These are phyloP conservation scores for Curvularia eragrostidis DNA, from an alignment of 2,329 filamentous ascomycete genomes.

Conservation along the genomic window DNA sequence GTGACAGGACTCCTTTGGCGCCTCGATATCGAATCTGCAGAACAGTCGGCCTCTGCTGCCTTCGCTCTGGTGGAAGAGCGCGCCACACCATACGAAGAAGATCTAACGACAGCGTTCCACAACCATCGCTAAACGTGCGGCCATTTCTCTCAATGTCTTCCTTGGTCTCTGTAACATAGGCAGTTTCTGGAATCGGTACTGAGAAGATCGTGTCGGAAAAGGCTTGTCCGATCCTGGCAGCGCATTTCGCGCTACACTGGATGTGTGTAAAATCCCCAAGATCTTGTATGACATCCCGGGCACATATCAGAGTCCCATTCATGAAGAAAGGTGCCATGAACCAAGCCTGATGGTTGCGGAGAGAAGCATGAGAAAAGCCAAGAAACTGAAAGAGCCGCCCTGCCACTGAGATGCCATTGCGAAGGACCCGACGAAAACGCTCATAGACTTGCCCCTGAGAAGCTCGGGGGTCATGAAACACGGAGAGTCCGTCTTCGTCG, in stretches of 20 bases:
- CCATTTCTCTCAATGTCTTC: conserved; percentile 62
- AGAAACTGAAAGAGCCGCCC: conserved; percentile 41
- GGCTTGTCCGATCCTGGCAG: conserved; percentile 68
- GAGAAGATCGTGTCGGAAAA: conserved; percentile 81
- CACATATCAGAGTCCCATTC: conserved; percentile 56
- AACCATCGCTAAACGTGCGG: conserved; percentile 78
- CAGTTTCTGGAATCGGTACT: conserved; percentile 60
- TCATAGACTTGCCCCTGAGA: conserved; percentile 39
- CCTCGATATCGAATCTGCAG: conserved; percentile 75
- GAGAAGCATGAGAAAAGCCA: conserved; percentile 44
- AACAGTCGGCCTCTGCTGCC: conserved; percentile 52
- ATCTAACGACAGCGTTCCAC: conserved; percentile 72
- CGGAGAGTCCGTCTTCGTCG: conserved; percentile 73
- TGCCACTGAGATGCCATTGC: conserved; percentile 59
- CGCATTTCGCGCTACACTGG: conserved; percentile 63
- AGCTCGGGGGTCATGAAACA: conserved; percentile 62
- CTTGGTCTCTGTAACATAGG: conserved; percentile 53
- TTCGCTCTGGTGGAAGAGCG: conserved; percentile 56
- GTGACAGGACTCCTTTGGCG: conserved; percentile 67
- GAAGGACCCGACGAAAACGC: conserved; percentile 66
- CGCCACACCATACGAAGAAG: conserved; percentile 68
- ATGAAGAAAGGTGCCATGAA: conserved; percentile 43
- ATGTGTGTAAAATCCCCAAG: conserved; percentile 56
- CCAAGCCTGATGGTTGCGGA: conserved; percentile 41
- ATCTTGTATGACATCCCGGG: conserved; percentile 59